These are phyloP conservation scores for Aspergillus cejpii DNA, from an alignment of 2,329 filamentous ascomycete genomes.

Conservation along the genomic window DNA sequence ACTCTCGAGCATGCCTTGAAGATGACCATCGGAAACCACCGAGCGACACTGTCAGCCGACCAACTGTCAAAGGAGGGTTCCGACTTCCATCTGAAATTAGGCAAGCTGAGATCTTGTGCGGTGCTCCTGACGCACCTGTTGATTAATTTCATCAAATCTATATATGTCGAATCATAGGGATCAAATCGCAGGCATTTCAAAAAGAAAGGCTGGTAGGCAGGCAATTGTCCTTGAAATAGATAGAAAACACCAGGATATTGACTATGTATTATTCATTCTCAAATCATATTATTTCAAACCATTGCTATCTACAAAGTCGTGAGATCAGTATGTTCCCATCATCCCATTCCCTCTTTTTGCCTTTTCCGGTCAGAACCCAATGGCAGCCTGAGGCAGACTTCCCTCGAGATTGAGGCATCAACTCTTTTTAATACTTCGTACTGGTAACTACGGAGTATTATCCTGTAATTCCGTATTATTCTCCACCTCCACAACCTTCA, in stretches of 20 bases:
- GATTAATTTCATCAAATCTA: too few species aligned
- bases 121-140: not conserved
- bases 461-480: too few species aligned
- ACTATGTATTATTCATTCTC: too few species aligned
- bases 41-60: not conserved
- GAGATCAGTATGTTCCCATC: not conserved
- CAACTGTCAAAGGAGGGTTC: not conserved
- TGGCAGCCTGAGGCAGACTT: slow-evolving; percentile 16
- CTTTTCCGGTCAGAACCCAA: slow-evolving; percentile 7
- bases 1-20: not conserved
- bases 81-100: not conserved
- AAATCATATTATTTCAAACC: too few species aligned
- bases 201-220: too few species aligned
- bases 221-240: too few species aligned
- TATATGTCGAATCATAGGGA: too few species aligned
- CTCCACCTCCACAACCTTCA: slow-evolving; percentile 2
- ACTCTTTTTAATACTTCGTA: too few species aligned
- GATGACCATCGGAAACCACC: not conserved
- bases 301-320: not conserved
- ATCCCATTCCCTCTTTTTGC: not conserved
- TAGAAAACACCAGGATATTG: too few species aligned
- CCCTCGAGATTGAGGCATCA: slow-evolving; percentile 1
- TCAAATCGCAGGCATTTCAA: too few species aligned
- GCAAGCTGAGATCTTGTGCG: not conserved
- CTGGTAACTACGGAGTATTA: too few species aligned